These are phyloP conservation scores for Priceomyces haplophilus DNA, from an alignment of 805 yeast species.

Conservation along the genomic window DNA sequence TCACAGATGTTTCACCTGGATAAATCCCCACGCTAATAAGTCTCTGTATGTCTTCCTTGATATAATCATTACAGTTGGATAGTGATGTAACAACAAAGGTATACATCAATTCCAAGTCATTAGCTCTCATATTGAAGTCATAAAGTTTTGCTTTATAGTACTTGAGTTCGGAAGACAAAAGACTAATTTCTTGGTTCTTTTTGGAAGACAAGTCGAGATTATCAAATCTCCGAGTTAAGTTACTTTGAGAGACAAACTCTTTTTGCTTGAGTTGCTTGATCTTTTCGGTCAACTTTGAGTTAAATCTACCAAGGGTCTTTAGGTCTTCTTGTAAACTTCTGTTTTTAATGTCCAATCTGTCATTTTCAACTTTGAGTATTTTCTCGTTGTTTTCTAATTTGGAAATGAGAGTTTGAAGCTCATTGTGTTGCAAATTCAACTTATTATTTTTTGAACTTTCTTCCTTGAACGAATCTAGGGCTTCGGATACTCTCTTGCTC, in stretches of 20 bases:
- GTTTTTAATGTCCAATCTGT: slow-evolving; percentile 25
- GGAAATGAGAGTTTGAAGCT: slow-evolving; percentile 17
- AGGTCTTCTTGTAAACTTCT: slow-evolving; percentile 30
- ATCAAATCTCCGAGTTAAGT: slow-evolving; percentile 16
- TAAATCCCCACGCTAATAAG: slow-evolving; percentile 31
- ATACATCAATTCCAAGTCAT: slow-evolving; percentile 36
- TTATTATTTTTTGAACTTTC: slow-evolving; percentile 12
- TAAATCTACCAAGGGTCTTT: slow-evolving; percentile 25
- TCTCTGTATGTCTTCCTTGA: slow-evolving; percentile 26
- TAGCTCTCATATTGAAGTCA: slow-evolving; percentile 36
- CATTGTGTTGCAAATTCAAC: slow-evolving; percentile 13
- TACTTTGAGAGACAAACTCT: slow-evolving; percentile 27
- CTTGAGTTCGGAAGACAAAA: slow-evolving; percentile 40
- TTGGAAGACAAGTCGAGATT: slow-evolving; percentile 24
- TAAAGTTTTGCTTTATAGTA: slow-evolving; percentile 47
- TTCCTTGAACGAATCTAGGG: slow-evolving; percentile 18
- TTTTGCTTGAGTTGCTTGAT: slow-evolving; percentile 24
- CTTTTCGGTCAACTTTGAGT: slow-evolving; percentile 28
- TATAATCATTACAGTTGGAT: slow-evolving; percentile 22
- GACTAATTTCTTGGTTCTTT: slow-evolving; percentile 9
- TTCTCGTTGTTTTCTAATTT: slow-evolving; percentile 30
- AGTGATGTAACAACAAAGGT: slow-evolving; percentile 27
- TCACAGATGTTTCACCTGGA: slow-evolving; percentile 19
- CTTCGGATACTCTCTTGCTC: slow-evolving; percentile 17
- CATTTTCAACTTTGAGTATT: slow-evolving; percentile 27